These are phyloP conservation scores for Tetrapisispora fleetii DNA, from an alignment of 805 yeast species.

Conservation along the genomic window DNA sequence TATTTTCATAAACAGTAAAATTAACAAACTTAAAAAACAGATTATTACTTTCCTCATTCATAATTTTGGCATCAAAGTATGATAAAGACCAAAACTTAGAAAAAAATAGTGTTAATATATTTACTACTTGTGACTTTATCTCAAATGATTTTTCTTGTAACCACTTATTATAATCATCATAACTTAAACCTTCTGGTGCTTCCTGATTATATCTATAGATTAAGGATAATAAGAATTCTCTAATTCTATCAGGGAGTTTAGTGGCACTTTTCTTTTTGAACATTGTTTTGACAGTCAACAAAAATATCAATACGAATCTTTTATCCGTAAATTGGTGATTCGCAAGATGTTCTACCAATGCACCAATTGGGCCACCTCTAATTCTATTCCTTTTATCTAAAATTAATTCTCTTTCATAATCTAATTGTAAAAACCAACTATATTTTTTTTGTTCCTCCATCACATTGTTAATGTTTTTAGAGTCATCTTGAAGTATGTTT, in stretches of 20 bases:
- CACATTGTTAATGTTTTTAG: not conserved
- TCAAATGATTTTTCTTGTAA: slow-evolving; percentile 58
- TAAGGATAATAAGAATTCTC: slow-evolving; percentile 48
- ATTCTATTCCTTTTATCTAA: slow-evolving; percentile 62
- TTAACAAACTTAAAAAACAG: slow-evolving; percentile 12
- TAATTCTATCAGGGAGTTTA: slow-evolving; percentile 37
- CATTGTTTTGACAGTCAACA: slow-evolving; percentile 69
- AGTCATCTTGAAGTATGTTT: not conserved
- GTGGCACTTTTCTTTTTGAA: slow-evolving; percentile 1
- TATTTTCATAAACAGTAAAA: slow-evolving; percentile 35
- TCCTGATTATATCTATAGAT: slow-evolving; percentile 56
- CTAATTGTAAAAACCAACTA: slow-evolving; percentile 69
- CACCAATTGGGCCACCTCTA: slow-evolving; percentile 76
- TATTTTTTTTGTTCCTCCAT: slow-evolving; percentile 24
- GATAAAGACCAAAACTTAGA: slow-evolving; percentile 62
- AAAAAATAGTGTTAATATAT: slow-evolving; percentile 55
- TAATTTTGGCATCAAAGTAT: slow-evolving; percentile 38
- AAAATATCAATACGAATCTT: slow-evolving; percentile 55
- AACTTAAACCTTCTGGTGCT: slow-evolving; percentile 83
- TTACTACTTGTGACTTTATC: slow-evolving; percentile 54
- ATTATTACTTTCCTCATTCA: slow-evolving; percentile 20
- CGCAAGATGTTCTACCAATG: slow-evolving; percentile 71
- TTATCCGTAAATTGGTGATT: slow-evolving; percentile 58
- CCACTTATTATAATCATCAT: slow-evolving; percentile 76
- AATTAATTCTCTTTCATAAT: slow-evolving; percentile 46